Conservation (phyloP, 1,284 basidiomycete species). For the Stygiomarasmius scandens region DNA sequence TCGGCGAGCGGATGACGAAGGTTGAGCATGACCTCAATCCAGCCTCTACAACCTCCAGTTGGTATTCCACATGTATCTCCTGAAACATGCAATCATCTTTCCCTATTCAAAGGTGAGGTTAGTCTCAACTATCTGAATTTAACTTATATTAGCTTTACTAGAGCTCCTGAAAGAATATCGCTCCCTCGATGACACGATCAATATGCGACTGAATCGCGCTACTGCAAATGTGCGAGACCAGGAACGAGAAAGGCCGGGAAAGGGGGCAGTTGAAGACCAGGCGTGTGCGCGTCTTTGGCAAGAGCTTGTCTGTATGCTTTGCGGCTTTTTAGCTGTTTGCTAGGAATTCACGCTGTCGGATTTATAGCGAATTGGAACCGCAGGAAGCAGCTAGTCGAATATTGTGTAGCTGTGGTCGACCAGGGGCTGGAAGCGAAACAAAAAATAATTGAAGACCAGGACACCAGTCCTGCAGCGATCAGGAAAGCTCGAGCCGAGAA, state of each 20-base stretch:
- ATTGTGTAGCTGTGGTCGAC: constrained; percentile 77
- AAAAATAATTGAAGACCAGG: constrained; percentile 43
- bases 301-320: constrained; percentile 75
- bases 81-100: constrained; percentile 78
- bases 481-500: constrained; percentile 58
- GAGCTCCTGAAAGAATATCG: constrained; percentile 87
- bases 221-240: constrained; percentile 79
- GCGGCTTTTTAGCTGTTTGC: constrained; percentile 11
- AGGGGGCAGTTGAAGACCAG: constrained; percentile 62
- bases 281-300: constrained; percentile 82
- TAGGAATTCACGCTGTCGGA: constrained; percentile 12
- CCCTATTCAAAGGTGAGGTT: constrained; percentile 77
- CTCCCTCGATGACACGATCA: constrained; percentile 81
- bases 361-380: constrained; percentile 80
- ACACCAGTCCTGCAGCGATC: constrained; percentile 46
- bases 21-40: not conserved
- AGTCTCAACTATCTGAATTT: constrained; percentile 8
- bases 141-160: constrained; percentile 35
- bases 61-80: constrained; percentile 56
- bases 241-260: constrained; percentile 48
- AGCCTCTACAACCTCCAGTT: not conserved
- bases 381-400: constrained; percentile 76
- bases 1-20: not conserved
- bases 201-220: constrained; percentile 83
- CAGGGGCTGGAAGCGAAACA: constrained; percentile 64